A percentile compares a stretch with the other conserved stretches of the same genome.
phyloP scores from a whole-genome alignment of 1,284 basidiomycete genomes.

The Sphaerobolus stellatus region DNA sequence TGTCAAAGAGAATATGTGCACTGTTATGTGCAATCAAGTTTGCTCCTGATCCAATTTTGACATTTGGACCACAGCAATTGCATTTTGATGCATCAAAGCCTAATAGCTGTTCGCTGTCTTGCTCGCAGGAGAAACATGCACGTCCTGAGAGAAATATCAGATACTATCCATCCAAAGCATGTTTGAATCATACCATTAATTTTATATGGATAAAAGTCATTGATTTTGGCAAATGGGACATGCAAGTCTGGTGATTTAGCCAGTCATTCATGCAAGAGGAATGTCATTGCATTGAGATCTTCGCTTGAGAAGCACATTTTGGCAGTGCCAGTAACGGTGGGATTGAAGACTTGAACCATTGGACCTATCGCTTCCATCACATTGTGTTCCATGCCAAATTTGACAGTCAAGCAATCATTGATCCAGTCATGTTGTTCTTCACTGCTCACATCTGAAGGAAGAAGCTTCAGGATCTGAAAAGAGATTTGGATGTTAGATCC shows the following conservation, averaged over 20 bases:
- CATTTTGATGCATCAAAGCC: not conserved
- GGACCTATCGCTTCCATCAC: not conserved
- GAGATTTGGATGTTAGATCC: not conserved
- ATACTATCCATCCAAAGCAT: not conserved
- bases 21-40: not conserved
- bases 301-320: not conserved
- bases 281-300: not conserved
- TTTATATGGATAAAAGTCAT: not conserved
- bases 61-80: not conserved
- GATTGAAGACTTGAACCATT: not conserved
- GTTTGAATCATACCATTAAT: not conserved
- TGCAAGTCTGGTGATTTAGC: not conserved
- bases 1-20: not conserved
- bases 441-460: not conserved
- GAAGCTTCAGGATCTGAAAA: not conserved
- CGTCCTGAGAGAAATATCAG: not conserved
- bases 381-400: not conserved
- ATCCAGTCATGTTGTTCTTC: not conserved
- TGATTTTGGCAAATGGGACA: not conserved
- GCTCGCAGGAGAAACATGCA: not conserved
- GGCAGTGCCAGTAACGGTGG: not conserved
- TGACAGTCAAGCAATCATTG: not conserved
- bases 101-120: not conserved
- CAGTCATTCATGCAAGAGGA: not conserved
- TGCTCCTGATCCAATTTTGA: not conserved